Evolutionary conservation across 2,329 filamentous ascomycete species (phyloP), one percentile per base, ranked within the genome.

Genomic region (Mycogone perniciosa): DNA sequence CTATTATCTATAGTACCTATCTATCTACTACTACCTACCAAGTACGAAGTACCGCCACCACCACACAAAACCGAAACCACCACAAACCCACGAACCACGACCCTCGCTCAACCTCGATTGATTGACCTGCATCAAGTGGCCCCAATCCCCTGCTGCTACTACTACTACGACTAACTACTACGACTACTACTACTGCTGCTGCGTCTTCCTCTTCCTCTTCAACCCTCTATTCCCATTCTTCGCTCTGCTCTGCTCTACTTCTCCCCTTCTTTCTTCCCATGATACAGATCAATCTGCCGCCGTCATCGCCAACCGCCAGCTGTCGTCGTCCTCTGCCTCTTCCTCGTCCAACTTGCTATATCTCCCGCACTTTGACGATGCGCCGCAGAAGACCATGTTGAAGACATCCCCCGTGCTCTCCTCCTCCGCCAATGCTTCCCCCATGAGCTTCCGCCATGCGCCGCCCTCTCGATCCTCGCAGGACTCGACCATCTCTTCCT

Each of bases 351-450:
- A 27, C 33, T 26, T 11, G n/a, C 40, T 30, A 11, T 43, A 7
- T 13, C 29, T 13, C 20, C 7, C 29, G 9, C 41, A 57, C 63
- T 60, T 64, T 61, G 65, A 76, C 68, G 65, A 77, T 75, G 74
- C 68, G 68, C 66, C 67, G 67, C 68, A 67, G 67, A 78, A 67
- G 67, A 79, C 68, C 72, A 81, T 81, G 78, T 75, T 81, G 75
- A 78, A 76, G 67, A 77, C 76, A 63, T 80, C 77, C 62, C 76
- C 77, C 54, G 69, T 75, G 58, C 68, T 75, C 62, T 64, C 74
- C 64, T 67, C 68, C 62, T 71, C 76, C 59, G 70, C 74, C 68
- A 79, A 73, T 72, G 71, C 74, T 62, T 80, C 77, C 46, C 76
- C 77, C 55, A 67, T 68, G 60, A 71, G 60, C 67, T 76, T 67